Evolutionary conservation across 148 eudicot species (phyloP).

Genomic region (Diospyros kaki): DNA sequence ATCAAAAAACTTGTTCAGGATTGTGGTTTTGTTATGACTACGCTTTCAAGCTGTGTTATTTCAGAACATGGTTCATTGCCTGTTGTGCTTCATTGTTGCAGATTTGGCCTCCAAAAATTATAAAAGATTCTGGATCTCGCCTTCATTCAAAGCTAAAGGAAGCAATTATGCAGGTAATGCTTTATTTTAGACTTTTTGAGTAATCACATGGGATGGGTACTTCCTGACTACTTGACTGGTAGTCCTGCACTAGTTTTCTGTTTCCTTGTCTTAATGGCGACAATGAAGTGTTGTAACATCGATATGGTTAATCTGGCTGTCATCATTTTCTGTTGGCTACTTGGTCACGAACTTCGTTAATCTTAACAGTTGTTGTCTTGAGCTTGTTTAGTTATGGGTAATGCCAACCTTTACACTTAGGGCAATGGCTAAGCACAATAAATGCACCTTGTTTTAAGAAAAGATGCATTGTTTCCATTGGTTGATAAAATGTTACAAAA

Average conservation of each 20-base stretch:
- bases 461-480: no score
- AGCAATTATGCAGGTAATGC: conserved; percentile 75
- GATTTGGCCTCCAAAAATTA: conserved; percentile 98
- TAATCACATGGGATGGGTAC: background rate
- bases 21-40: conserved; percentile 7
- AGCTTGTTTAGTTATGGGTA: no score
- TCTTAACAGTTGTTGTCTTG: no score
- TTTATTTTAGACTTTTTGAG: conserved; percentile 1
- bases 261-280: background rate
- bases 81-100: conserved; percentile 32
- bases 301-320: no score
- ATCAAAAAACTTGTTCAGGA: background rate
- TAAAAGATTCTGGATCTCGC: conserved; percentile 87
- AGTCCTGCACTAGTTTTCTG: no score
- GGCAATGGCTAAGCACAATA: no score
- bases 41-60: conserved; percentile 2
- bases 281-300: background rate
- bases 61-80: conserved; percentile 1
- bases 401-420: no score
- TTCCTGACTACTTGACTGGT: background rate
- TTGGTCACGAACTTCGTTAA: no score
- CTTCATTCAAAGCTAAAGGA: conserved; percentile 88
- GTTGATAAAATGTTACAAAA: no score
- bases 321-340: no score
- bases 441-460: no score